Evolutionary conservation across 345 rosid species (phyloP), one percentile per base, ranked within the genome.

Genomic region (Boechera retrofracta): DNA sequence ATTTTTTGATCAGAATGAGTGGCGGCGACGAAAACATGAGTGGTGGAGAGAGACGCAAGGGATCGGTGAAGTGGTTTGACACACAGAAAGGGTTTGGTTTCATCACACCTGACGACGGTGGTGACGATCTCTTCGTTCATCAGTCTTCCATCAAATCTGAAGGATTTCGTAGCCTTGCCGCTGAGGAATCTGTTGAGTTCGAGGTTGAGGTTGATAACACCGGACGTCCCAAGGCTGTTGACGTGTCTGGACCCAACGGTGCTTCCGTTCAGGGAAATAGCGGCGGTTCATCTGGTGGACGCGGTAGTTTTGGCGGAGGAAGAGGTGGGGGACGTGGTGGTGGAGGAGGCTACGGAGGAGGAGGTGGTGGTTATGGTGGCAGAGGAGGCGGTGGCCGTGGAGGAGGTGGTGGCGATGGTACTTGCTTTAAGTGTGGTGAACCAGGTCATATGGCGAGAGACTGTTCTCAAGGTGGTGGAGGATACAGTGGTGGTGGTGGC

Each of bases 111-210:
- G 93, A 87, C 1, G 91, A 89, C 33, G 96, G 93, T 15, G 87
- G 90, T 36, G 97, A 88, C 2, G 99, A 92, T 68, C 85, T 92
- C 53, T 95, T 95, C 55, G 98, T 92, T 64, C 98, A 95, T 56
- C 97, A 95, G 73, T 82, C 94, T 12, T 85, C 90, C 21, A 95
- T 95, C 88, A 83, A 80, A 11, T 63, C 97, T 64, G 97, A 91
- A 32, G 98, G 91, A 0, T 90, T 85, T 79, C 86, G 92, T 4
- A 88, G 92, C 85, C 86, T 90, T 2, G 87, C 80, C 1, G 85
- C 86, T 51, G 88, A 86, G 0, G 96, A 90, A 79, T 59, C 82
- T 35, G 96, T 90, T 5, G 93, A 90, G 89, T 90, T 88, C 67
- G 59, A 21, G 12, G 81, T 78, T 1, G 71, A 70, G 69, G 65